Base-by-base conservation (phyloP, 1,284 basidiomycete species). In the Lignosus rhinocerotis region DNA sequence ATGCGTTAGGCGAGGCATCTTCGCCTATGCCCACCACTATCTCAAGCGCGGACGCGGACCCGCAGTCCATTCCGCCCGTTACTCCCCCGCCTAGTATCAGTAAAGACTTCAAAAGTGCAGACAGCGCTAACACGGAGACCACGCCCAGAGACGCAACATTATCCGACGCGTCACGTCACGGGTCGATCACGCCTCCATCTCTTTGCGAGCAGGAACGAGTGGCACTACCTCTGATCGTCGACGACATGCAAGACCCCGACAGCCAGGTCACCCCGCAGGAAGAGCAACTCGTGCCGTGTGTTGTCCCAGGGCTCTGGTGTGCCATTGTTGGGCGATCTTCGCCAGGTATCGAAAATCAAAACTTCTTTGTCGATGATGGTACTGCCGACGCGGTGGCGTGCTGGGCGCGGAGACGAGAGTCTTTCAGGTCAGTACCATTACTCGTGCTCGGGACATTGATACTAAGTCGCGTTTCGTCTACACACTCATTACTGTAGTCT, bases 251-350 rank as follows among this genome's bases (percentile, higher is more conserved):
- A 12, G 33, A 30, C 12, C 11, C 39, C 36, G 52, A 52, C 14
- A 34, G 39, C 21, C 16, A 46, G 53, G 33, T 21, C 25, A 8
- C 1, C 5, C 16, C 41, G 6, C 34, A 30, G 30, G 41, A 58
- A 16, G 19, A 45, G n/a, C 21, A 41, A 2, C 34, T 43, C 9
- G 8, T 36, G 17, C 54, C 53, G 0, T 45, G 32, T 10, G 38
- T 63, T 62, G 72, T 79, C 16, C 78, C 79, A 10, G 76, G 76
- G 2, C 49, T 79, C 0, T 81, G 78, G 78, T 66, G 72, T n/a
- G 69, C 69, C n/a, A 70, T 69, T 49, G 59, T 66, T 0, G 78
- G 79, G 2, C 65, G 67, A 16, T 39, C 60, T 2, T 49, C 58
- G 5, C 43, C 74, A 4, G 65, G 66, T 44, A 68, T 78, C 9